Conservation (phyloP, 164 flowering plant species). For the Platanus orientalis region DNA sequence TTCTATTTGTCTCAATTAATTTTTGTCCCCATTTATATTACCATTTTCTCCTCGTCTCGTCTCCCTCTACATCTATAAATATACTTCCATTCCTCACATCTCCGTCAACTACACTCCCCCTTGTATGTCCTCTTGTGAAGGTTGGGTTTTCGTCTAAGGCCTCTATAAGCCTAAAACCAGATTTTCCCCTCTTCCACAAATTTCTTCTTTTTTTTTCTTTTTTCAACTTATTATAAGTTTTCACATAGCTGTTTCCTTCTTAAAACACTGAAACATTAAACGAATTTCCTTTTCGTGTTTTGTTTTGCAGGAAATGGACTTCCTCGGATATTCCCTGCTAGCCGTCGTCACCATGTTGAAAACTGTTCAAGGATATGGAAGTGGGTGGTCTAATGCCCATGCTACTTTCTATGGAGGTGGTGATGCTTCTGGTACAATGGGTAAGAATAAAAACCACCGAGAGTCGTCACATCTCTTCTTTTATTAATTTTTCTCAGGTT, state of each 20-base stretch:
- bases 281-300: slow-evolving; percentile 8
- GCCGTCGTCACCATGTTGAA: slow-evolving; percentile 27
- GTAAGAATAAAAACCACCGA: slow-evolving; percentile 31
- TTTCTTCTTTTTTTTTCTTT: slow-evolving; percentile 1
- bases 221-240: no score
- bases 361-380: slow-evolving; percentile 35
- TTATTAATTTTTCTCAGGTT: neutral
- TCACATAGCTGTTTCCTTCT: neutral
- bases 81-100: slow-evolving; percentile 13
- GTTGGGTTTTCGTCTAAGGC: slow-evolving; percentile 8
- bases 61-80: slow-evolving; percentile 25
- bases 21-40: neutral
- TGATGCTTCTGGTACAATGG: slow-evolving; percentile 82
- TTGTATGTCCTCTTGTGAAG: neutral
- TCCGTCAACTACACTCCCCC: slow-evolving; percentile 14
- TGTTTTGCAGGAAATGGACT: slow-evolving; percentile 35
- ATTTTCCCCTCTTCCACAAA: neutral
- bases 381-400: slow-evolving; percentile 61
- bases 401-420: slow-evolving; percentile 79
- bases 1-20: neutral
- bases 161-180: slow-evolving; percentile 6
- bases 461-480: neutral
- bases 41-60: neutral
- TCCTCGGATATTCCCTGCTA: slow-evolving; percentile 25
- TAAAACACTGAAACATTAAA: slow-evolving; percentile 9